Evolutionary conservation across 495 filamentous ascomycete species (phyloP).

Genomic region (Haplographium delicatum): DNA sequence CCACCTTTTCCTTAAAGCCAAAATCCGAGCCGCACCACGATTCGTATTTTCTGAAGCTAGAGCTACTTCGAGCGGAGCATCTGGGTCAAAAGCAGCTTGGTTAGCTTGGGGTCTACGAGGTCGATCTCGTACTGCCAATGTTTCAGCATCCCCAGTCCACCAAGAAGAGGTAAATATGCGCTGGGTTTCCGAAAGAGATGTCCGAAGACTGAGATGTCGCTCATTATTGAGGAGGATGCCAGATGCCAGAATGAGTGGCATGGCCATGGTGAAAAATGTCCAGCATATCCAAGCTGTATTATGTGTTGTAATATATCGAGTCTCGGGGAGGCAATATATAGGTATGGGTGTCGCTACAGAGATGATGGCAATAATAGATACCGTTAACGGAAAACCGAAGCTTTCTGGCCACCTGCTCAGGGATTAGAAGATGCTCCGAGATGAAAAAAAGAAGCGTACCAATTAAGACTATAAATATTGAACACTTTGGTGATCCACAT

Average conservation of each 20-base stretch:
- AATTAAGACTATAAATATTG: slow-evolving; percentile 61
- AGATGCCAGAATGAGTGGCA: slow-evolving; percentile 56
- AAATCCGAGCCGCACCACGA: slow-evolving; percentile 1
- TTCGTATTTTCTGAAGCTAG: slow-evolving; percentile 14
- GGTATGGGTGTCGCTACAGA: slow-evolving; percentile 50
- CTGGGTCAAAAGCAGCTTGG: slow-evolving; percentile 21
- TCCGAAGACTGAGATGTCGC: slow-evolving; percentile 47
- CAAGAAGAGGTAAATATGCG: slow-evolving; percentile 56
- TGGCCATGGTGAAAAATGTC: slow-evolving; percentile 60
- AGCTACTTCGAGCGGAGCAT: slow-evolving; percentile 21
- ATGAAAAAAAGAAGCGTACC: slow-evolving; percentile 26
- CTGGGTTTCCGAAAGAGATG: slow-evolving; percentile 55
- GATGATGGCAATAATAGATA: slow-evolving; percentile 48
- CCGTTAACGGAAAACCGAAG: slow-evolving; percentile 52
- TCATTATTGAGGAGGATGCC: slow-evolving; percentile 53
- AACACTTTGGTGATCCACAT: slow-evolving; percentile 66
- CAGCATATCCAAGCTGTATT: slow-evolving; percentile 60
- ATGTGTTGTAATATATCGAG: slow-evolving; percentile 43
- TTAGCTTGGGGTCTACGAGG: slow-evolving; percentile 26
- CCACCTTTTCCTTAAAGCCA: slow-evolving; percentile 35
- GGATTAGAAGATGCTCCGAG: not conserved
- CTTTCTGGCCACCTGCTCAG: slow-evolving; percentile 50
- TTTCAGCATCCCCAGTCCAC: slow-evolving; percentile 43
- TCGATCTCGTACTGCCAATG: slow-evolving; percentile 14
- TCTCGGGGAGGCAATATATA: slow-evolving; percentile 47